A percentile compares a stretch with the other conserved stretches of the same genome.
phyloP scores from a whole-genome alignment of 2,329 filamentous ascomycete genomes.

The Claviceps maximensis region DNA sequence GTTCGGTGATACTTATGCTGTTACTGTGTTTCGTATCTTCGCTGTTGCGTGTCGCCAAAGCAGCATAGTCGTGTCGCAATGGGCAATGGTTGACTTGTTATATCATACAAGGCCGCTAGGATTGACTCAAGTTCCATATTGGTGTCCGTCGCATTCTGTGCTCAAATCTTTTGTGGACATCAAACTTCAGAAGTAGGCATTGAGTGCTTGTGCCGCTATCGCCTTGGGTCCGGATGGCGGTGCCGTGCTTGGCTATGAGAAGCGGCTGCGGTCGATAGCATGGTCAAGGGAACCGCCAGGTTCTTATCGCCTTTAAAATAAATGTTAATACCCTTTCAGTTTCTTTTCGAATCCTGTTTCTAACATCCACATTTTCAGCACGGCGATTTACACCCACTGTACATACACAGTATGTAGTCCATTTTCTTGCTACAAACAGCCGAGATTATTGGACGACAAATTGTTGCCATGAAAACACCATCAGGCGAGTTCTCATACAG shows the following conservation, averaged over 20 bases:
- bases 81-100: neutral
- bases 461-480: neutral
- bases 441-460: neutral
- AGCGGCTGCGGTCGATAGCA: no score
- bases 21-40: neutral
- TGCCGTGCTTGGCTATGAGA: no score
- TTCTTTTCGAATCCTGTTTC: neutral
- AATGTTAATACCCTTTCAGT: no score
- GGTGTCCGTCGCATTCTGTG: neutral
- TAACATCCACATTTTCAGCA: neutral
- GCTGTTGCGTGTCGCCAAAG: neutral
- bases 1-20: neutral
- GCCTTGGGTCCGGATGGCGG: no score
- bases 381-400: neutral
- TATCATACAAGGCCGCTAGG: neutral
- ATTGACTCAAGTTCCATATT: no score
- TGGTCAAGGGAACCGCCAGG: no score
- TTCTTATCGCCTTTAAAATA: neutral
- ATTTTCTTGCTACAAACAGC: neutral
- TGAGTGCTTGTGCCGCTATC: no score
- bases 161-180: no score
- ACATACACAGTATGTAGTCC: no score
- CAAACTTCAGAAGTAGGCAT: no score
- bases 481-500: conserved; percentile 11
- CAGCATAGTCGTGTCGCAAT: neutral